These are phyloP conservation scores for Dictyophora rubrovolvata DNA, from an alignment of 768 basidiomycete species.

Conservation along the genomic window DNA sequence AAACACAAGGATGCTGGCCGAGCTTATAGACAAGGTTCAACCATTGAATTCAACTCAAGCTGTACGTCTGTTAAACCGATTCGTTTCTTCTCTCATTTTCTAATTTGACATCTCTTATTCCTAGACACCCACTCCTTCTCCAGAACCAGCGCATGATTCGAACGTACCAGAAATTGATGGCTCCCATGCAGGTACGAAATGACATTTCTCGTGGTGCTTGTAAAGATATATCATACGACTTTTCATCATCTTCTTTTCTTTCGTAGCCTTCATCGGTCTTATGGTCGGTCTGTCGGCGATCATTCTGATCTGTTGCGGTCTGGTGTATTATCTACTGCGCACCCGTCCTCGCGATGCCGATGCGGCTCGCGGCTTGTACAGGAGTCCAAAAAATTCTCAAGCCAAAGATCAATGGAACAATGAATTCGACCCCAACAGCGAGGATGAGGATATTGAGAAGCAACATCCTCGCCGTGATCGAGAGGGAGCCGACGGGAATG, in stretches of 20 bases:
- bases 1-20: not conserved
- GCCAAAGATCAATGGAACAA: not conserved
- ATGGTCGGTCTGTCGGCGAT: slow-evolving; percentile 45
- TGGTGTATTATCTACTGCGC: slow-evolving; percentile 47
- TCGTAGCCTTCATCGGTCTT: slow-evolving; percentile 52
- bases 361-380: not conserved
- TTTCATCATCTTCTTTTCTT: no score
- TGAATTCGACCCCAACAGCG: slow-evolving; percentile 7
- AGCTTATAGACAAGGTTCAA: no score
- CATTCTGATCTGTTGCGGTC: slow-evolving; percentile 42
- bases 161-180: slow-evolving; percentile 39
- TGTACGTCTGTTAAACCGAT: no score
- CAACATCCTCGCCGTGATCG: not conserved
- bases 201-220: no score
- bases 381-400: not conserved
- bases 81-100: no score
- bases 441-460: not conserved
- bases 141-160: slow-evolving; percentile 15
- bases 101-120: not conserved
- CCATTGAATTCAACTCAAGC: no score
- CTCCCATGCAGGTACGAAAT: slow-evolving; percentile 36
- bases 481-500: not conserved
- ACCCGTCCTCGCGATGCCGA: slow-evolving; percentile 32
- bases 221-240: no score
- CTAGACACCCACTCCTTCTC: slow-evolving; percentile 3